Base-by-base conservation (phyloP, 2,329 filamentous ascomycete genomes). In the Helotiales sp. region DNA sequence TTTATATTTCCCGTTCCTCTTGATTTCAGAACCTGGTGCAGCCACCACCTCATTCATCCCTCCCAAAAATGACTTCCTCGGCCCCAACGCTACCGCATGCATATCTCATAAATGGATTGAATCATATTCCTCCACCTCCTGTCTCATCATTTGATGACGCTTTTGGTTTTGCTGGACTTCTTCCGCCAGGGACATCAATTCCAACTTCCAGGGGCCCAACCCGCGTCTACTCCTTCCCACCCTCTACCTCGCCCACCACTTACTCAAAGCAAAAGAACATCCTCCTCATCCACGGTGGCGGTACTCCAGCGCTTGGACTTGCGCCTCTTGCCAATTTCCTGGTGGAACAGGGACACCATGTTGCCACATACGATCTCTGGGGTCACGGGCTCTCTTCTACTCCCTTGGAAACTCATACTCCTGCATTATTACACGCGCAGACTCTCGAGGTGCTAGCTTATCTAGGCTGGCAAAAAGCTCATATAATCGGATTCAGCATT, bases 351-450 rank as follows among this genome's bases (percentile, higher is more conserved):
- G 25, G 62, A 0, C 66, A 77, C 0, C 70, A 77, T 10, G 70
- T 77, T 30, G 75, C 78, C 0, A 67, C 81, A 1, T 17, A 80
- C 13, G 81, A 83, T 55, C 73, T 78, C 10, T 83, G 78, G 79
- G 81, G 81, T 29, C 81, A 83, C 51, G 80, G 80, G 0, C 67
- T 83, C n/a, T 76, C 71, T 27, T 76, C 77, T 5, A 81, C 79
- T 0, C 80, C 80, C 0, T 2, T 77, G 1, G 29, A 65, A 0
- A 63, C 79, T 0, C 79, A 82, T 52, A 70, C 69, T 0, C 61
- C 75, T 0, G 36, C 54, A 0, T 58, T 82, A 0, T 82, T 83
- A 55, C 75, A 79, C 46, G 15, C 15, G 0, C 64, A 79, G 2
- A 54, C 83, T 0, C 71, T 76, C 5, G 58, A 57, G 0, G 27